Conservation (phyloP, 495 filamentous ascomycete species). For the Penicillium herquei region DNA sequence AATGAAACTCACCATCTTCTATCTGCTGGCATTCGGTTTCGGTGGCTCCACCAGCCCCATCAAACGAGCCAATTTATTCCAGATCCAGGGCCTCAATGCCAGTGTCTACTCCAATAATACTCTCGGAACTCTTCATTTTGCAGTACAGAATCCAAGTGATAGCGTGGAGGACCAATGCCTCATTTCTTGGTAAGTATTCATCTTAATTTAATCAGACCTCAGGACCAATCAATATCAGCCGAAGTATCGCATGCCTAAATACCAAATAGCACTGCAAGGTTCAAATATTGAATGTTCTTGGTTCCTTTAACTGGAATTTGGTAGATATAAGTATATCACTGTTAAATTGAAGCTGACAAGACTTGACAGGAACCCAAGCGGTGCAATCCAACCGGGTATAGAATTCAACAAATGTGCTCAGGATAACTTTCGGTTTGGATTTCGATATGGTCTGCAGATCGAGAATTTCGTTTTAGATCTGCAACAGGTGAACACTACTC, state of each 20-base stretch:
- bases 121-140: slow-evolving; percentile 2
- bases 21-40: not conserved
- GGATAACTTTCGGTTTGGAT: slow-evolving; percentile 11
- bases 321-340: too few relatives aligned
- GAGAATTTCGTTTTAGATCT: slow-evolving; percentile 12
- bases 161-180: not conserved
- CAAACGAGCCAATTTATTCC: not conserved
- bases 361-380: slow-evolving; percentile 11
- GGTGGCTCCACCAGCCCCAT: not conserved
- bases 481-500: not conserved
- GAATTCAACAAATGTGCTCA: slow-evolving; percentile 7
- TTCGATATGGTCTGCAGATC: slow-evolving; percentile 17
- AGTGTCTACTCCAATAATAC: slow-evolving; percentile 3
- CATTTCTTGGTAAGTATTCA: slow-evolving; percentile 5
- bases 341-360: too few relatives aligned
- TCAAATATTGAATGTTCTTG: not conserved
- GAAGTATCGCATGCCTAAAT: not conserved
- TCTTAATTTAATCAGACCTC: not conserved
- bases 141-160: not conserved
- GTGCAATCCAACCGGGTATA: slow-evolving; percentile 8
- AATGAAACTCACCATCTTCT: slow-evolving; percentile 6
- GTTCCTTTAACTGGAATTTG: too few relatives aligned
- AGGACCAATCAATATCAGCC: not conserved
- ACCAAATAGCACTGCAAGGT: not conserved
- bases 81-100: slow-evolving; percentile 6